Conservation (phyloP, 1,284 basidiomycete genomes). For the Cryptococcus sp. region DNA sequence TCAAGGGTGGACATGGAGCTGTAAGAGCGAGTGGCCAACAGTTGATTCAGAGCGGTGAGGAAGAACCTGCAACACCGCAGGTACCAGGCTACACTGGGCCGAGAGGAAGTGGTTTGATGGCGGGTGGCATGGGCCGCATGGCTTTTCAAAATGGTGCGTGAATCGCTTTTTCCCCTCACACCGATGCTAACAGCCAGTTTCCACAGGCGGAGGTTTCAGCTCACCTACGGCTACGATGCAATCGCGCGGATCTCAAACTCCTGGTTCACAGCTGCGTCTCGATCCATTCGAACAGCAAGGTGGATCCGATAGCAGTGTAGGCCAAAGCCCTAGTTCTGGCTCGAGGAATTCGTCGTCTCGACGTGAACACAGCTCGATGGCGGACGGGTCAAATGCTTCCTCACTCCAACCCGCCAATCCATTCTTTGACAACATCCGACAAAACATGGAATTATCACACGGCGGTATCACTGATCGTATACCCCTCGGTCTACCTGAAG, state of each 20-base stretch:
- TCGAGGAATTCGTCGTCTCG: no score
- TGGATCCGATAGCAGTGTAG: constrained; percentile 2
- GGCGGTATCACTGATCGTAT: constrained; percentile 77
- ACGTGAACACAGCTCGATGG: no score
- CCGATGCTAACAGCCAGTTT: constrained; percentile 10
- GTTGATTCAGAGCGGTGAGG: no score
- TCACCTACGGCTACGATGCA: neutral
- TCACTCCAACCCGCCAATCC: constrained; percentile 63
- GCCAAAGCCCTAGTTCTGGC: no score
- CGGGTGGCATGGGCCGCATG: constrained; percentile 23
- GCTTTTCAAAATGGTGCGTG: constrained; percentile 38
- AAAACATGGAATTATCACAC: constrained; percentile 84
- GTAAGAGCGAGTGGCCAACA: constrained; percentile 4
- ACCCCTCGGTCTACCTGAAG: constrained; percentile 64
- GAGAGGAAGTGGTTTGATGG: constrained; percentile 11
- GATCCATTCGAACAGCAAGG: constrained; percentile 12
- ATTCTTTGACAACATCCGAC: constrained; percentile 92
- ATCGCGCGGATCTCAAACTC: constrained; percentile 7
- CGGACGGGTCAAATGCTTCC: no score
- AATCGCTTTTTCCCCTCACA: neutral
- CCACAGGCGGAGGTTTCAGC: constrained; percentile 13
- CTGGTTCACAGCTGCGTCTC: constrained; percentile 7
- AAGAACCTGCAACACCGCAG: no score
- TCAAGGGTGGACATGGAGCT: constrained; percentile 72
- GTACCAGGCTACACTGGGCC: no score